Percentiles rank a stretch among this genome's conserved stretches.
Conservation (phyloP, 2,329 filamentous ascomycete genomes). For the Phaeosphaeriaceae sp. region DNA sequence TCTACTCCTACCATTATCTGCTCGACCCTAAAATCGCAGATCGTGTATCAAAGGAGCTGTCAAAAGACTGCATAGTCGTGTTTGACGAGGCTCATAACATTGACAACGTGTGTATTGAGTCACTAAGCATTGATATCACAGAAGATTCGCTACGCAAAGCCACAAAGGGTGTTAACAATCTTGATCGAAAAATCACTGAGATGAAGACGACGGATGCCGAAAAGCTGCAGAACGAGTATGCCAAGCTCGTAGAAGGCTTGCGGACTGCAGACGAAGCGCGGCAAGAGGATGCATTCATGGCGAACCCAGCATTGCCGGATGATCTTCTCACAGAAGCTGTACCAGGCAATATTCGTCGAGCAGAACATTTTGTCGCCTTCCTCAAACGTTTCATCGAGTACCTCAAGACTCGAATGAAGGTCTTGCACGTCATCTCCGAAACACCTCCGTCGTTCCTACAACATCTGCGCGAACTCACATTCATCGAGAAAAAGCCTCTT, state of each 20-base stretch:
- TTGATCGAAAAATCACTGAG: conserved; percentile 88
- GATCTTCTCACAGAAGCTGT: conserved; percentile 95
- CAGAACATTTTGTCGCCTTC: conserved; percentile 95
- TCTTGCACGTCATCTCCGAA: conserved; percentile 95
- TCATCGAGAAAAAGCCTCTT: conserved; percentile 95
- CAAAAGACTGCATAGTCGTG: conserved; percentile 97
- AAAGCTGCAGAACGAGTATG: conserved; percentile 93
- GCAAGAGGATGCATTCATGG: conserved; percentile 95
- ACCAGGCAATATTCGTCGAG: conserved; percentile 92
- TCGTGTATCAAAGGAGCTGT: conserved; percentile 90
- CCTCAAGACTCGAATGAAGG: conserved; percentile 97
- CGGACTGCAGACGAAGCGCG: conserved; percentile 86
- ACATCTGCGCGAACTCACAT: conserved; percentile 93
- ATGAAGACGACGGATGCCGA: conserved; percentile 97
- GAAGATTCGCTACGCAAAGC: conserved; percentile 93
- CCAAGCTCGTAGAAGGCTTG: conserved; percentile 91
- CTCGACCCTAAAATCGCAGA: conserved; percentile 98
- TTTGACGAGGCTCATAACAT: conserved; percentile 99
- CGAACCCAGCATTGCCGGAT: conserved; percentile 91
- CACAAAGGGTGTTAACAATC: conserved; percentile 85
- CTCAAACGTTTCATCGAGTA: conserved; percentile 98
- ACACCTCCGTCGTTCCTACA: conserved; percentile 92
- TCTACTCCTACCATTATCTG: conserved; percentile 98
- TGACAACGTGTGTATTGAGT: conserved; percentile 99
- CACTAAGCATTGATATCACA: conserved; percentile 93